Base-by-base conservation (phyloP, 2,329 filamentous ascomycete species). In the Fusarium musae region DNA sequence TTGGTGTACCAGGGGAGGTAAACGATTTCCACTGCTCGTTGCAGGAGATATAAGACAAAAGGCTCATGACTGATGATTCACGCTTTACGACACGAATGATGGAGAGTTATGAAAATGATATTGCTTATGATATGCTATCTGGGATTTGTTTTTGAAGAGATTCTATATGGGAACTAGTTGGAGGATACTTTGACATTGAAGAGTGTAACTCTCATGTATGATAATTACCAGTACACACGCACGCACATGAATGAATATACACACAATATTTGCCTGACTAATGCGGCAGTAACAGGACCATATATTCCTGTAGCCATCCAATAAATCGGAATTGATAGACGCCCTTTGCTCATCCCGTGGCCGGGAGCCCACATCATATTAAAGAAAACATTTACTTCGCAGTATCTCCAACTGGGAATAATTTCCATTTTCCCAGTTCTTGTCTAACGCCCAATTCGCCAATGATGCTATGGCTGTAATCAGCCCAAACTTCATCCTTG, bases 391-490 rank as follows among this genome's bases (percentile, higher is more conserved):
- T 23, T 52, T 63, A 54, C 19, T 34, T 59, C 36, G 37, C 44
- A 46, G 40, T 58, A 58, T 66, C 57, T 43, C 40, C 64, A 47
- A 59, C n/a, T 43, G 56, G 47, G 13, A 59, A 52, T 59, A 60
- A 49, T 50, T 65, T 52, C 58, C 66, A 53, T 63, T 63, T 73
- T 40, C 53, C 69, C 50, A 53, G n/a, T 53, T 69, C 68, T 66
- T 67, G 61, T 71, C 72, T 60, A 80, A 83, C 81, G 79, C 80
- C 81, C 67, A 75, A 67, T 78, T 75, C 79, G 78, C 79, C 79
- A 59, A 70, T 43, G 52, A 79, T 79, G 72, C 73, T 75, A 63
- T 63, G 68, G 56, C 52, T 75, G 59, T 47, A 70, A 75, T 64
- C 74, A 74, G 59, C 59, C 66, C 43, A 58, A 69, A 76, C 53